Evolutionary conservation across 202 grass and related monocot species (phyloP).

Genomic region (Panicum hallii): DNA sequence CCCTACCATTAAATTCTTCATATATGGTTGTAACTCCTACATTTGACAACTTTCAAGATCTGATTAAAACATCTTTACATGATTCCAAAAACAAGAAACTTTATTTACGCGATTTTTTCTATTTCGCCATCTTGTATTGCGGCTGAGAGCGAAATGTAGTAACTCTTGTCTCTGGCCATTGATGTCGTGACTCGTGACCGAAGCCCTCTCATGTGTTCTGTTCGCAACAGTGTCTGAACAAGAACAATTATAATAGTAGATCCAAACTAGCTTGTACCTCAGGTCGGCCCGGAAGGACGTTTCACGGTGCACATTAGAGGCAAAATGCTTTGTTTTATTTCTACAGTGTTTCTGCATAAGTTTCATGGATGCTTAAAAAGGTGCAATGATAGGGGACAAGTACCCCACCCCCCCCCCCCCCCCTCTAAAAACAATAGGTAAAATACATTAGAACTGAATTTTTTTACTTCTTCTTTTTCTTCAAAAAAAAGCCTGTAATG

Average conservation of each 20-base stretch:
- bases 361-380: not conserved
- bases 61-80: not conserved
- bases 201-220: slow-evolving; percentile 1
- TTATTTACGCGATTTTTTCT: not conserved
- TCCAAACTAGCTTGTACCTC: slow-evolving; percentile 22
- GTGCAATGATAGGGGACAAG: not conserved
- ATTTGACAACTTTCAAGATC: not conserved
- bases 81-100: not conserved
- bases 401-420: too few species aligned
- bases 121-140: not conserved
- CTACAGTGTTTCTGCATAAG: slow-evolving; percentile 11
- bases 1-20: not conserved
- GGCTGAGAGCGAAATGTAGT: not conserved
- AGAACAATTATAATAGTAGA: slow-evolving; percentile 4
- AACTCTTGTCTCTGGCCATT: not conserved
- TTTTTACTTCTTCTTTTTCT: too few species aligned
- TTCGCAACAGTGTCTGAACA: slow-evolving; percentile 17
- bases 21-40: not conserved
- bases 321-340: not conserved
- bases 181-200: not conserved
- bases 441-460: not conserved
- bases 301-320: not conserved
- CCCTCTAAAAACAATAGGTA: too few species aligned
- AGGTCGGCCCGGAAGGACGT: not conserved
- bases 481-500: not conserved